Base-by-base conservation (phyloP, 1,139 yeast species). In the Blastobotrys elegans region DNA sequence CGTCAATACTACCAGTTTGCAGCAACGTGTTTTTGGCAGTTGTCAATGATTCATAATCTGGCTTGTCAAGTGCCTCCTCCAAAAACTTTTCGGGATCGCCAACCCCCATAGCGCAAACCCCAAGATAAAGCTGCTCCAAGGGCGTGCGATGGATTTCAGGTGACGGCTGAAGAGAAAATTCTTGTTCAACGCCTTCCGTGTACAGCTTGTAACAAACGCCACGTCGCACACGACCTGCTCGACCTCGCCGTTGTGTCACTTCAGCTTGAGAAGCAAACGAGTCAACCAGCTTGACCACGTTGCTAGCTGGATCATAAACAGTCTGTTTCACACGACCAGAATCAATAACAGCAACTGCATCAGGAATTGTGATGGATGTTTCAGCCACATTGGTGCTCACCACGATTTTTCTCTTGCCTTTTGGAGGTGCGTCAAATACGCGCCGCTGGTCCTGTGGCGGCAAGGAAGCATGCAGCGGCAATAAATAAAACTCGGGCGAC, bases 181-280 rank as follows among this genome's bases (percentile, higher is more conserved):
- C 66, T 3, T 66, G 60, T 0, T 67, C 64, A 0, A 85, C 76
- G 2, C 76, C 77, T 47, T 70, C 67, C 0, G 97, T 83, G 64
- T 79, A 92, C 41, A 92, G 64, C 60, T 86, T 90, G 67, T 80
- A 92, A 54, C 97, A 89, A 11, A 72, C 71, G 51, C 98, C 98
- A 27, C 73, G 74, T 24, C 82, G 77, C 14, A 90, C 89, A 76
- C 98, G 92, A 54, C 98, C 98, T n/a, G 97, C 94, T 72, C 98
- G 86, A 63, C 98, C 98, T 62, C 96, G 74, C 67, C 98, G 77
- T 66, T 92, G 98, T 37, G 80, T 78, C n/a, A 84, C 82, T 60
- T 95, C 96, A 0, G 97, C 97, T 54, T 77, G 77, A 0, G 97
- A 90, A 31, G 90, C 88, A 89, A 96, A 90, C 3, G 76, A 73